phyloP scores from a whole-genome alignment of 768 basidiomycete genomes.

The Boletus sensibilis region DNA sequence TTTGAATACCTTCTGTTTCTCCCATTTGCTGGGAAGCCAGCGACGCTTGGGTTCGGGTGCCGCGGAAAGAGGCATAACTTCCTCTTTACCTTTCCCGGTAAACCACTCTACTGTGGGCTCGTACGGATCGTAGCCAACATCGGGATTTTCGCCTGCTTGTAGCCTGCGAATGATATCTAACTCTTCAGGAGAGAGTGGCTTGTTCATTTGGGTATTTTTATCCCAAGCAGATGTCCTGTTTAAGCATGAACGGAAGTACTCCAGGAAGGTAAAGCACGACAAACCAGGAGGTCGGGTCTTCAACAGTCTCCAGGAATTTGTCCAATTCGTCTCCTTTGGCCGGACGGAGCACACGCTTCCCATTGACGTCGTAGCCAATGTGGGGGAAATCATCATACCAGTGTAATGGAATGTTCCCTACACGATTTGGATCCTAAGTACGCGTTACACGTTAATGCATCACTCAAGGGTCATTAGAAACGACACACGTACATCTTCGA shows the following conservation, averaged over 20 bases:
- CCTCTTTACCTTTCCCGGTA: conserved; percentile 92
- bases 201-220: conserved; percentile 81
- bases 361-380: conserved; percentile 93
- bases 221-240: conserved; percentile 90
- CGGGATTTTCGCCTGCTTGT: conserved; percentile 90
- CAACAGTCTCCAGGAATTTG: conserved; percentile 91
- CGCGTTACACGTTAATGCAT: conserved; percentile 9
- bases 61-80: conserved; percentile 87
- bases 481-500: conserved; percentile 70
- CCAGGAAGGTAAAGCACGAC: conserved; percentile 21
- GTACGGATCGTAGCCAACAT: conserved; percentile 87
- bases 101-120: conserved; percentile 96
- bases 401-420: conserved; percentile 93
- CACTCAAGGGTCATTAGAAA: neutral
- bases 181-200: conserved; percentile 84
- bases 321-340: conserved; percentile 96
- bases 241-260: neutral
- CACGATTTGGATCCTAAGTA: conserved; percentile 83
- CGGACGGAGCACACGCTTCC: conserved; percentile 90
- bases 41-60: conserved; percentile 95
- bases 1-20: conserved; percentile 86
- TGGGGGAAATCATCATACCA: conserved; percentile 99
- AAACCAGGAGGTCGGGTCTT: conserved; percentile 88
- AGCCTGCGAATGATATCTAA: conserved; percentile 91
- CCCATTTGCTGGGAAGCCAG: conserved; percentile 99